Evolutionary conservation across 768 basidiomycete species (phyloP).

Genomic region (Chalciporus piperatus): DNA sequence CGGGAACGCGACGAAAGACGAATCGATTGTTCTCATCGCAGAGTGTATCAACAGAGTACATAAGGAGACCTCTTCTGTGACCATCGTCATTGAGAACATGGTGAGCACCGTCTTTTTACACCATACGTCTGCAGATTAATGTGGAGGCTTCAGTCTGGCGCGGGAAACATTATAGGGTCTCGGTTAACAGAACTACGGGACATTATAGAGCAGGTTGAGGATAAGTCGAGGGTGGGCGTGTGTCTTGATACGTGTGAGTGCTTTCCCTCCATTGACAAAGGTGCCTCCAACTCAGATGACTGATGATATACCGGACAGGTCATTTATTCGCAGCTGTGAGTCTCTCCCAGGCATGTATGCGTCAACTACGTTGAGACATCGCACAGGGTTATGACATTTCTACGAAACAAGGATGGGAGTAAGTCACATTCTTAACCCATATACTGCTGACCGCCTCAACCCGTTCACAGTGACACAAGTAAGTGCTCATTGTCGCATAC

Average conservation of each 20-base stretch:
- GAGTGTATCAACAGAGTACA: constrained; percentile 75
- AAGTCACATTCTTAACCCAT: constrained; percentile 22
- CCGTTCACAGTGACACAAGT: constrained; percentile 23
- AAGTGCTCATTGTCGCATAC: constrained; percentile 1
- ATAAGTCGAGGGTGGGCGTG: constrained; percentile 75
- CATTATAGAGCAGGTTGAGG: constrained; percentile 68
- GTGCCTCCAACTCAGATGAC: neutral
- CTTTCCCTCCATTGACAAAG: neutral
- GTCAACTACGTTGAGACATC: constrained; percentile 30
- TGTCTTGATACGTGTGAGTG: constrained; percentile 81
- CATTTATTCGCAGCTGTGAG: constrained; percentile 77
- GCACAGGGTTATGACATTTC: constrained; percentile 77
- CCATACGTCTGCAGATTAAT: neutral
- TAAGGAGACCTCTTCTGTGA: constrained; percentile 51
- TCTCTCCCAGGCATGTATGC: constrained; percentile 33
- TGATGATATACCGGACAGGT: constrained; percentile 38
- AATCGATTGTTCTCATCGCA: constrained; percentile 64
- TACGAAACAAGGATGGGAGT: constrained; percentile 70
- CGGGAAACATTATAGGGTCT: constrained; percentile 75
- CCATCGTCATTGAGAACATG: constrained; percentile 83
- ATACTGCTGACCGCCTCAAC: neutral
- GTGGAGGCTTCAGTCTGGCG: constrained; percentile 56
- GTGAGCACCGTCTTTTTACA: constrained; percentile 30
- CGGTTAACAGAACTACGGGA: constrained; percentile 62
- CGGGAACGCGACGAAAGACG: constrained; percentile 57